Conservation (phyloP, 345 rosid species). For the Barbarea vulgaris region DNA sequence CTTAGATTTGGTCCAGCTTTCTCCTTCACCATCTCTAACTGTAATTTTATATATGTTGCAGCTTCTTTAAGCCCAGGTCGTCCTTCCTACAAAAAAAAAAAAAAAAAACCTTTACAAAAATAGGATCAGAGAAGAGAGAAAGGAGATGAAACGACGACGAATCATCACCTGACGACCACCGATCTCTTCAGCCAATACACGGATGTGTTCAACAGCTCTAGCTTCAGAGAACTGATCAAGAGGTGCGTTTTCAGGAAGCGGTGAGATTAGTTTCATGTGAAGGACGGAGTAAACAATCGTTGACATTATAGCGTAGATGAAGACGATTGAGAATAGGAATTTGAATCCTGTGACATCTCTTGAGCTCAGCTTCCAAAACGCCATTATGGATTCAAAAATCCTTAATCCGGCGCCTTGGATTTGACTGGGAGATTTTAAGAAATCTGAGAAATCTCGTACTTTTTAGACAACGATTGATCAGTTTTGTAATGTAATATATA, state of each 20-base stretch:
- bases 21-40: conserved; percentile 66
- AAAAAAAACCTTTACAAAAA: neutral
- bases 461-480: neutral
- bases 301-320: conserved; percentile 70
- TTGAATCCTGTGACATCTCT: conserved; percentile 71
- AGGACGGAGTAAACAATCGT: conserved; percentile 56
- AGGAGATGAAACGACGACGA: conserved; percentile 10
- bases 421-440: neutral
- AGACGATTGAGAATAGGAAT: conserved; percentile 51
- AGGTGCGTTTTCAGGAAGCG: conserved; percentile 78
- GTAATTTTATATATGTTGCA: conserved; percentile 69
- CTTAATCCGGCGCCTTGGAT: neutral
- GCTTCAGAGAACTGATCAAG: conserved; percentile 94
- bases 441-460: conserved; percentile 16
- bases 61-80: conserved; percentile 84
- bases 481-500: too few relatives aligned
- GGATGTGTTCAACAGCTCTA: conserved; percentile 86
- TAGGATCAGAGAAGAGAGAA: neutral
- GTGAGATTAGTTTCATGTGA: conserved; percentile 65
- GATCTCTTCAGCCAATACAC: conserved; percentile 67
- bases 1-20: conserved; percentile 77
- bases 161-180: conserved; percentile 84
- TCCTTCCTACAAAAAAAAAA: conserved; percentile 81
- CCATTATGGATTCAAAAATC: conserved; percentile 47
- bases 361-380: conserved; percentile 48